A percentile compares a stretch with the other conserved stretches of the same genome.
Conservation (phyloP, 257 asterid genomes). For the Gentiana straminea region DNA sequence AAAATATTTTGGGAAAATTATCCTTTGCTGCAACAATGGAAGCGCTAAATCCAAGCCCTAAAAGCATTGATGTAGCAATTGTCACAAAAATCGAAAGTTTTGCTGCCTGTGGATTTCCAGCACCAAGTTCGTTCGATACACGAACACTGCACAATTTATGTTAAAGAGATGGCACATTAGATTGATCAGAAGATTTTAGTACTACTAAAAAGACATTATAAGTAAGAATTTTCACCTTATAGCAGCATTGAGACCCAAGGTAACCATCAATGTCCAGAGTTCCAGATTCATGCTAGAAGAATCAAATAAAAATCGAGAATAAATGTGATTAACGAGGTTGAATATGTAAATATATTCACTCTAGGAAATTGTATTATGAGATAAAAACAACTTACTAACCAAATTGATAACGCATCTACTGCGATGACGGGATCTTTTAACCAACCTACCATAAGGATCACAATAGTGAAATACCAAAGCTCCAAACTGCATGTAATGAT, state of each 20-base stretch:
- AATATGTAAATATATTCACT: not conserved
- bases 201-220: not conserved
- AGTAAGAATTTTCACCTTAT: slow-evolving; percentile 36
- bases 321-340: not conserved
- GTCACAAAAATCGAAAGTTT: slow-evolving; percentile 46
- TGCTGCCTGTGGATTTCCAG: slow-evolving; percentile 62
- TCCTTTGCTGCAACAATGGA: slow-evolving; percentile 32
- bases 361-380: not conserved
- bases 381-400: slow-evolving; percentile 27
- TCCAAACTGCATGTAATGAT: slow-evolving; percentile 44
- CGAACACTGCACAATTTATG: slow-evolving; percentile 43
- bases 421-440: slow-evolving; percentile 66
- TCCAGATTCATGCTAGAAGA: slow-evolving; percentile 56
- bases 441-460: slow-evolving; percentile 79
- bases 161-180: no score
- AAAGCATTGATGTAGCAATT: slow-evolving; percentile 40
- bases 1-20: slow-evolving; percentile 43
- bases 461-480: slow-evolving; percentile 62
- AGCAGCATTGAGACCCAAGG: slow-evolving; percentile 84
- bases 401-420: slow-evolving; percentile 70
- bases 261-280: slow-evolving; percentile 65
- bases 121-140: slow-evolving; percentile 78
- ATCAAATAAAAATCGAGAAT: not conserved
- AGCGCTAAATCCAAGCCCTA: slow-evolving; percentile 43
- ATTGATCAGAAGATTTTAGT: not conserved